Evolutionary conservation across 495 filamentous ascomycete genomes (phyloP), one percentile per base, ranked within the genome.

Genomic region (Aspergillus panamensis): DNA sequence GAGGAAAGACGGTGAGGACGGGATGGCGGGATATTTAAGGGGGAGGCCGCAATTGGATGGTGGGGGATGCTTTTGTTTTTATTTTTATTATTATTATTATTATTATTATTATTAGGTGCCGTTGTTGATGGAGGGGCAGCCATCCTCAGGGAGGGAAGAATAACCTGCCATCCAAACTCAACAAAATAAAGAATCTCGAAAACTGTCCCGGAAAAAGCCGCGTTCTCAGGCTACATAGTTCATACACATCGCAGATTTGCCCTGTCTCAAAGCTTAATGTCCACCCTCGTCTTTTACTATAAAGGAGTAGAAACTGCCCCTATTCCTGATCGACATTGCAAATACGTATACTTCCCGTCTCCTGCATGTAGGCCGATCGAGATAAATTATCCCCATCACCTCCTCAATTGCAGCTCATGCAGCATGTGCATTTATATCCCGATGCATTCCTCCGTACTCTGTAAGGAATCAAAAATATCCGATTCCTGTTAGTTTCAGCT

Each of bases 11-110:
- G 53, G 37, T 42, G 31, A 43, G 43, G 19, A 21, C 20, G 44
- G 53, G 25, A 33, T 43, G 60, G 51, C 55, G 54, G 60, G 54
- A 58, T 57, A 62, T 62, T 62, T 62, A 58, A 62, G 60, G 60
- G 40, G 54, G 25, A 21, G 42, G 17, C 10, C 32, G 33, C 43
- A 14, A 50, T 50, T 57, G 54, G 54, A 39, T 40, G 42, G 53
- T 16, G 53, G 42, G 30, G 31, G 54, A 50, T 19, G 35, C 25
- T 25, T 25, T 25, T n/a, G n/a, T n/a, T n/a, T n/a, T n/a, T n/a
- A n/a, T n/a, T n/a, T n/a, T n/a, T n/a, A n/a, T n/a, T n/a, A n/a
- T n/a, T n/a, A n/a, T n/a, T n/a, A n/a, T n/a, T n/a, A n/a, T n/a
- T n/a, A n/a, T n/a, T n/a, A n/a, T n/a, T n/a, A n/a, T n/a, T 25